Percentiles rank a stretch among this genome's conserved stretches.
Evolutionary conservation across 352 stramenopile species (phyloP).

Genomic region (Pythium insidiosum): DNA sequence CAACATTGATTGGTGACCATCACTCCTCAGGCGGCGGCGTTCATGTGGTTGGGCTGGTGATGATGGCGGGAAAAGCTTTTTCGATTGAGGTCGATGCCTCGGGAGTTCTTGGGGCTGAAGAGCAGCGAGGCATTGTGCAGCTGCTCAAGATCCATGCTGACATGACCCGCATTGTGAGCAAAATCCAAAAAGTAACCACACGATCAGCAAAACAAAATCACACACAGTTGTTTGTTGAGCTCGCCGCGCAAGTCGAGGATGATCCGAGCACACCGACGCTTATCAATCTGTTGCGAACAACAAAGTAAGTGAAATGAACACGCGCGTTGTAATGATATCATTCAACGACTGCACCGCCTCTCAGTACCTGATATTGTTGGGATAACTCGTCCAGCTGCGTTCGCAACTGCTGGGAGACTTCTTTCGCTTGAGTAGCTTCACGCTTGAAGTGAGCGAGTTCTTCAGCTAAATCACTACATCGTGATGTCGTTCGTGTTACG

Average conservation of each 20-base stretch:
- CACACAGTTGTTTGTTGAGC: conserved; percentile 20
- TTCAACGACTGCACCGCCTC: too few species aligned
- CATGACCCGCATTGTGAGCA: neutral
- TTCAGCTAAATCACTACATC: too few species aligned
- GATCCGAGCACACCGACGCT: conserved; percentile 14
- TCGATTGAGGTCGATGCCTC: conserved; percentile 20
- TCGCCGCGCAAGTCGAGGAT: conserved; percentile 20
- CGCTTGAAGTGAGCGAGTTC: too few species aligned
- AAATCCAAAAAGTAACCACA: neutral
- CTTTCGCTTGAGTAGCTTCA: too few species aligned
- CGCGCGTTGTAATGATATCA: too few species aligned
- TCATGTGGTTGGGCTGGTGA: neutral
- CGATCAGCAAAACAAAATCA: neutral
- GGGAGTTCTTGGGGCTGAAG: conserved; percentile 24
- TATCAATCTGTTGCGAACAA: conserved; percentile 17
- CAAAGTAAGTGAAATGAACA: too few species aligned
- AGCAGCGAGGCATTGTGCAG: conserved; percentile 17
- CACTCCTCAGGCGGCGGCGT: too few species aligned
- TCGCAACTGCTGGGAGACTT: too few species aligned
- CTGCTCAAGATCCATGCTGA: conserved; percentile 20
- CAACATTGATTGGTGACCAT: too few species aligned
- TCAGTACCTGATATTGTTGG: too few species aligned
- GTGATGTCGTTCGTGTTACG: too few species aligned
- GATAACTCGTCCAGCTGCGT: too few species aligned
- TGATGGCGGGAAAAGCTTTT: conserved; percentile 9